Conservation (phyloP, 352 stramenopile species). For the Globisporangium recalcitrans region DNA sequence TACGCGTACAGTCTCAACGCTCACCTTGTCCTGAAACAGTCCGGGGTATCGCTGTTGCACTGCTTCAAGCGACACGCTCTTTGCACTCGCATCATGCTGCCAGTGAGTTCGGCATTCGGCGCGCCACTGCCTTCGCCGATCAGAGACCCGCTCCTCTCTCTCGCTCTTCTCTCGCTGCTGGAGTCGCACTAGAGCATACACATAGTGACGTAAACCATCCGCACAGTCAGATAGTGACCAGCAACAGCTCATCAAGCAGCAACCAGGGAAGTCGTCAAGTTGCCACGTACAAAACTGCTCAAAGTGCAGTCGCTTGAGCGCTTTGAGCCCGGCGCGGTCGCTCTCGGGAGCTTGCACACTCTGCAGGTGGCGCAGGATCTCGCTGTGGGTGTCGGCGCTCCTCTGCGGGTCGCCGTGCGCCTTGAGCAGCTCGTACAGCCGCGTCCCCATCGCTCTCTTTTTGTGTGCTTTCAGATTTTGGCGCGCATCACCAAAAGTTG, state of each 20-base stretch:
- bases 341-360: slow-evolving; percentile 7
- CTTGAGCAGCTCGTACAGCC: slow-evolving; percentile 30
- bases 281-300: slow-evolving; percentile 36
- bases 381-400: slow-evolving; percentile 27
- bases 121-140: slow-evolving; percentile 32
- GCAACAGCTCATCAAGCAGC: neutral
- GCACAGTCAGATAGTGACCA: neutral
- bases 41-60: slow-evolving; percentile 36
- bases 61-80: slow-evolving; percentile 26
- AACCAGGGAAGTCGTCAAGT: no score
- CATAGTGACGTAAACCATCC: neutral
- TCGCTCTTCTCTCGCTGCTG: slow-evolving; percentile 17
- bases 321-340: slow-evolving; percentile 24
- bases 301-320: slow-evolving; percentile 40
- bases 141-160: slow-evolving; percentile 22
- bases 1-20: neutral
- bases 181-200: slow-evolving; percentile 24
- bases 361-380: slow-evolving; percentile 37
- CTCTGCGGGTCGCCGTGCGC: slow-evolving; percentile 19
- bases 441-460: slow-evolving; percentile 1
- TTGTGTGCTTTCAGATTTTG: no score
- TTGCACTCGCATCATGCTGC: slow-evolving; percentile 18
- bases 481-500: no score
- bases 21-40: slow-evolving; percentile 36
- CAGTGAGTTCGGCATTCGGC: slow-evolving; percentile 31